Evolutionary conservation across 1,284 basidiomycete species (phyloP).

Genomic region (Tilletia setariae): DNA sequence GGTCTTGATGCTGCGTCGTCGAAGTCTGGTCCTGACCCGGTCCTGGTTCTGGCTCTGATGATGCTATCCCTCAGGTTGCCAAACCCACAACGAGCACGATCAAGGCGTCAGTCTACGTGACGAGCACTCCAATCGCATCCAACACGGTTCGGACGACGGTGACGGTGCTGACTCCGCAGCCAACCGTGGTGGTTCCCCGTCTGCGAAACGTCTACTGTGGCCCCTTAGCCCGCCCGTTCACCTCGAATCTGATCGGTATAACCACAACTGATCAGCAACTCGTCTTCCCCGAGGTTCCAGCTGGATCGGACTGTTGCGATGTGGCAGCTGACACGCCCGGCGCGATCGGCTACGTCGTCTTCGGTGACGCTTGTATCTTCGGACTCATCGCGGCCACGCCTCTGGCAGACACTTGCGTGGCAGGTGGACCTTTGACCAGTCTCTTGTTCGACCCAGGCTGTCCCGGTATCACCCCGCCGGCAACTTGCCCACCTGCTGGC

Average conservation of each 20-base stretch:
- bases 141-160: neutral
- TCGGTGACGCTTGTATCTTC: neutral
- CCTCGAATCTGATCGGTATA: neutral
- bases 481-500: too few relatives aligned
- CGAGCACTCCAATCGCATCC: neutral
- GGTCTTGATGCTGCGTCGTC: too few relatives aligned
- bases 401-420: neutral
- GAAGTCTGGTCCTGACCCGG: neutral
- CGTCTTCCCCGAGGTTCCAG: neutral
- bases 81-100: neutral
- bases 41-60: neutral
- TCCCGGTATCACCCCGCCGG: too few relatives aligned
- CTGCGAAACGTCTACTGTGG: conserved; percentile 2
- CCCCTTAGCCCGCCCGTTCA: neutral
- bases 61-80: neutral
- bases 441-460: too few relatives aligned
- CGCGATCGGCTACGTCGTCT: neutral
- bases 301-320: neutral
- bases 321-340: neutral
- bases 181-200: neutral
- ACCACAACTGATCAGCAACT: neutral
- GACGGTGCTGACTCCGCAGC: conserved; percentile 3
- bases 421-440: neutral
- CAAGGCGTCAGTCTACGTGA: neutral
- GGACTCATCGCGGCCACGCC: neutral